Percentiles rank a stretch among this genome's conserved stretches.
These are phyloP conservation scores for Lentinula sp. DNA, from an alignment of 768 basidiomycete genomes.

Conservation along the genomic window DNA sequence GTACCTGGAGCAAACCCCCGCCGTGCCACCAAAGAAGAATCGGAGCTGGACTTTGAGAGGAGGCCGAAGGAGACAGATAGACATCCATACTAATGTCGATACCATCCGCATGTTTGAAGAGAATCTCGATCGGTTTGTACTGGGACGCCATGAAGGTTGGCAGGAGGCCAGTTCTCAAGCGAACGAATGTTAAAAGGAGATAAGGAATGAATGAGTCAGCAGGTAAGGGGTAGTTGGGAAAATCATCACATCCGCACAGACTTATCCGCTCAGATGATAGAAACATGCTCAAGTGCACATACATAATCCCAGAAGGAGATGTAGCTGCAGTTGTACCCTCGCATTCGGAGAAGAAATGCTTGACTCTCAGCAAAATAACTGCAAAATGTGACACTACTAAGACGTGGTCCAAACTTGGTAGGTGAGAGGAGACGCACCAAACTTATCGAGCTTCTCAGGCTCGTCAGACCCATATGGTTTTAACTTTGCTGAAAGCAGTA, in stretches of 20 bases:
- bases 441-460: not conserved
- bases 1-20: slow-evolving; percentile 27
- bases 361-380: too few relatives aligned
- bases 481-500: not conserved
- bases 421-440: not conserved
- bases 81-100: slow-evolving; percentile 28
- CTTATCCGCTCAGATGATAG: too few relatives aligned
- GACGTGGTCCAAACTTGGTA: not conserved
- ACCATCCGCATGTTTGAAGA: slow-evolving; percentile 24
- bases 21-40: slow-evolving; percentile 33
- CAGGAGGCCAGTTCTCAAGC: not conserved
- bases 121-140: slow-evolving; percentile 22
- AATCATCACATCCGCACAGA: too few relatives aligned
- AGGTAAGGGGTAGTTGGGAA: not conserved
- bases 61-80: slow-evolving; percentile 24
- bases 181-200: not conserved
- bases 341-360: too few relatives aligned
- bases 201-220: not conserved
- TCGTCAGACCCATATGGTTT: not conserved
- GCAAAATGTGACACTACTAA: not conserved
- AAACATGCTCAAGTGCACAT: too few relatives aligned
- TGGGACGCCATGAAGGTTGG: not conserved
- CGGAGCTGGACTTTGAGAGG: slow-evolving; percentile 21
- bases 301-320: too few relatives aligned
- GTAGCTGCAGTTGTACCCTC: too few relatives aligned